Percentiles rank a stretch among this genome's conserved stretches.
phyloP scores from a whole-genome alignment of 352 stramenopile genomes.

The Phytopythium cucurbitacearum region DNA sequence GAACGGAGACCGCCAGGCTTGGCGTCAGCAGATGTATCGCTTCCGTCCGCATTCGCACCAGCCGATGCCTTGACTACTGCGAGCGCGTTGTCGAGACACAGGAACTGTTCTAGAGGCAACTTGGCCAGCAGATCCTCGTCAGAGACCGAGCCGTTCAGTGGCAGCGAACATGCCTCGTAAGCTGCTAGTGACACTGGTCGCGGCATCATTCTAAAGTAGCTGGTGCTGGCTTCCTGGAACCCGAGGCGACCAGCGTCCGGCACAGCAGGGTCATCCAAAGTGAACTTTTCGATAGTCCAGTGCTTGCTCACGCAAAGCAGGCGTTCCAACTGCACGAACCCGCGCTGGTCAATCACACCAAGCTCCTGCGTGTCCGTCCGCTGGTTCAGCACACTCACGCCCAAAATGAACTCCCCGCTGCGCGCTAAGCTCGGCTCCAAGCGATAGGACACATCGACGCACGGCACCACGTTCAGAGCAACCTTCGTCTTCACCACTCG shows the following conservation, averaged over 20 bases:
- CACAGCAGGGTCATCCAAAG: slow-evolving; percentile 23
- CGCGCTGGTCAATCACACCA: slow-evolving; percentile 11
- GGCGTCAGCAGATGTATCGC: slow-evolving; percentile 7
- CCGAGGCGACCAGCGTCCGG: slow-evolving; percentile 38
- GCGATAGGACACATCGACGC: slow-evolving; percentile 56
- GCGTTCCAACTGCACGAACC: slow-evolving; percentile 44
- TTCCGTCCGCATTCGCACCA: neutral
- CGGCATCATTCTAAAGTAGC: slow-evolving; percentile 67
- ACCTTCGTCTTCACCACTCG: slow-evolving; percentile 54
- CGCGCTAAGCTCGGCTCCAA: slow-evolving; percentile 64
- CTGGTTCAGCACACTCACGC: slow-evolving; percentile 60
- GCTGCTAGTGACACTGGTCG: slow-evolving; percentile 1
- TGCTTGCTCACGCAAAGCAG: slow-evolving; percentile 55
- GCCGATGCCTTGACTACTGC: slow-evolving; percentile 16
- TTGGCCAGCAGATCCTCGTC: slow-evolving; percentile 11
- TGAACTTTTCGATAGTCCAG: slow-evolving; percentile 57
- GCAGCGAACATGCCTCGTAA: slow-evolving; percentile 6
- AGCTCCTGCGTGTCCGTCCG: slow-evolving; percentile 24
- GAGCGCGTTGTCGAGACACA: slow-evolving; percentile 69
- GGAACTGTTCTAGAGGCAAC: slow-evolving; percentile 62
- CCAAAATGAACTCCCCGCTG: slow-evolving; percentile 70
- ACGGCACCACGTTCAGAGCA: slow-evolving; percentile 54
- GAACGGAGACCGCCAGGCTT: slow-evolving; percentile 68
- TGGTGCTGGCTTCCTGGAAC: slow-evolving; percentile 73
- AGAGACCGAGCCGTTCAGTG: neutral